These are phyloP conservation scores for Botryotinia convoluta DNA, from an alignment of 2,329 filamentous ascomycete genomes.

Conservation along the genomic window DNA sequence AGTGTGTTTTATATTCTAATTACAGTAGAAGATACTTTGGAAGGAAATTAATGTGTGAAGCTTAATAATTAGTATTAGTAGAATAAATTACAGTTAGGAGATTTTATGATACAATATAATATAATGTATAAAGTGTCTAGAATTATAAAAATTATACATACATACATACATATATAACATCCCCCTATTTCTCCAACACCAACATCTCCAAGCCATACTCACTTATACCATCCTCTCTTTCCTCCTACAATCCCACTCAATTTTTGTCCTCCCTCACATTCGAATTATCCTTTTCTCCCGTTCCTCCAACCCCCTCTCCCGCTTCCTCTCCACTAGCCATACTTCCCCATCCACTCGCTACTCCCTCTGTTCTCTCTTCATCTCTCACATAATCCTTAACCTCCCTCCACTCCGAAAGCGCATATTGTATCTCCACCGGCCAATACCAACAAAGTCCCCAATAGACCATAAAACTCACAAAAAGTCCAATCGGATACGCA, in stretches of 20 bases:
- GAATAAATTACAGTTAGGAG: too few relatives aligned
- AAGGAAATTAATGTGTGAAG: too few relatives aligned
- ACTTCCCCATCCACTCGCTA: not conserved
- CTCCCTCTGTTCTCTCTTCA: slow-evolving; percentile 26
- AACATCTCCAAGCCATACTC: not conserved
- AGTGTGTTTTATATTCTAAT: too few relatives aligned
- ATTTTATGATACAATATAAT: too few relatives aligned
- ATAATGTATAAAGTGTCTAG: too few relatives aligned
- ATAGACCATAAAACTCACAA: slow-evolving; percentile 41
- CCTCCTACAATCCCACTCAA: not conserved
- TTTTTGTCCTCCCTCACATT: not conserved
- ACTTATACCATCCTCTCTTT: too few relatives aligned
- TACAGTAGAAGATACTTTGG: too few relatives aligned
- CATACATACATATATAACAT: too few relatives aligned
- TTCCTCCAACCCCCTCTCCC: too few relatives aligned
- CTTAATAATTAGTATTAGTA: too few relatives aligned
- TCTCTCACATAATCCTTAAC: slow-evolving; percentile 39
- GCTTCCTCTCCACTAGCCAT: slow-evolving; percentile 8
- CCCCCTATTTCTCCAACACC: not conserved
- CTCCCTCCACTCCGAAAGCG: slow-evolving; percentile 38
- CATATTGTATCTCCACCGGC: slow-evolving; percentile 27
- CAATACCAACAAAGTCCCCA: slow-evolving; percentile 28
- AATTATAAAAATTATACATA: too few relatives aligned
- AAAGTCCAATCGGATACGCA: slow-evolving; percentile 53
- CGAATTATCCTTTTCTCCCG: not conserved